Evolutionary conservation across 805 yeast genomes (phyloP), one percentile per base, ranked within the genome.

Genomic region (Monosporozyma aquatica): DNA sequence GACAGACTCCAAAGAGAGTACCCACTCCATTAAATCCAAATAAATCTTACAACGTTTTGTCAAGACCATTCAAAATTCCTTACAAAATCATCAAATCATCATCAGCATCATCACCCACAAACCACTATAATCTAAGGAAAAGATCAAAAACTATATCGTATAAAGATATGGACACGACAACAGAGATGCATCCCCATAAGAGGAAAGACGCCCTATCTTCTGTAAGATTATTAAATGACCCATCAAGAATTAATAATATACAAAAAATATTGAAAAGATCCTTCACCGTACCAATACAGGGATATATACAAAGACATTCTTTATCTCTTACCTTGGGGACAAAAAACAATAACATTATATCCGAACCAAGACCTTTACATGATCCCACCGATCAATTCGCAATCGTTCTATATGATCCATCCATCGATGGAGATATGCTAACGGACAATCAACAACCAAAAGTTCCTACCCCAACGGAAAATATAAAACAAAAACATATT

Each of bases 361-460:
- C 85, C 41, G 83, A 85, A n/a, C 95, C 97, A 4, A 67, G 87
- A 44, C 94, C 98, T 1, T 69, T 92, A n/a, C 94, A 90, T 58
- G 98, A 92, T 64, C 98, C 98, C 0, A 72, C 81, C 35, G 87
- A 82, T 47, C 97, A 92, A 59, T 80, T 85, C 54, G 97, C 98
- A 2, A 86, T 92, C 43, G 97, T 92, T 1, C 68, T 92, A 36
- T 92, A 87, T 56, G 98, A 92, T 61, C 98, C 98, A 0, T 85
- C 97, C 0, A 80, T 90, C 3, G 97, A 92, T 56, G 73, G 67
- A n/a, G 58, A 61, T 30, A 62, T 61, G 50, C 47, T 46, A 42
- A 49, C 46, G 36, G 47, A 48, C 30, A 53, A 52, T 34, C 43
- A 43, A 56, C 49, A 40, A 51, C 53, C 3, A 27, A 26, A 6